Base-by-base conservation (phyloP, 2,329 filamentous ascomycete genomes). In the Trichoderma pleuroti region DNA sequence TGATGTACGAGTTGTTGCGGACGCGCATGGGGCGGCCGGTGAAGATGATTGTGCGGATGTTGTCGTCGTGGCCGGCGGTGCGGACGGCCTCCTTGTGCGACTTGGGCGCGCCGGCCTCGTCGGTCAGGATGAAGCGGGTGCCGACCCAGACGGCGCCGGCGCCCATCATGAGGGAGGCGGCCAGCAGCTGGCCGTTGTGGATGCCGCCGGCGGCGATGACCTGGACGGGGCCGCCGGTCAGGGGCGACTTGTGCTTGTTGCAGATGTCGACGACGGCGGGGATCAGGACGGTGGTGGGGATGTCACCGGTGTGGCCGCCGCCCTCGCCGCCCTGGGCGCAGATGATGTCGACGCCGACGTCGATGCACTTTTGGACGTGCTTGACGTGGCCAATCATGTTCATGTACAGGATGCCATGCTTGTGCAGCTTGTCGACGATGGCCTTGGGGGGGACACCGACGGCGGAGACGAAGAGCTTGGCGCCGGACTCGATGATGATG, bases 321-420 rank as follows among this genome's bases (percentile, higher is more conserved):
- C 96, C 96, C 85, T 99, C 96, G 77, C 96, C 95, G 80, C 96
- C 96, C 85, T 99, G 96, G 66, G 96, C 96, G 86, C 95, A 98
- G 85, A 99, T 98, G 78, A 99, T 92, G 83, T 99, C 96, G 76
- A 91, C 93, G 75, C 94, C 96, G 71, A 94, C 88, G 64, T 95
- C 93, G 73, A 99, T 87, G 83, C 93, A 97, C 88, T 98, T 99
- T 84, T 93, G 88, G 74, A 97, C 95, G 85, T 99, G 96, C 90
- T 99, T 99, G 79, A 96, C 95, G 87, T 99, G 96, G 75, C 96
- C 96, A 81, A 99, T 94, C 96, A 99, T 99, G 91, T 99, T 99
- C 96, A 98, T 98, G 88, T 97, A 97, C 75, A 97, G 87, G 76
- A 99, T 88, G 75, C 94, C 94, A 78, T 90, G 85, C 79, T 90